Evolutionary conservation across 306 rosid species (phyloP).

Genomic region (Biancaea sappan): DNA sequence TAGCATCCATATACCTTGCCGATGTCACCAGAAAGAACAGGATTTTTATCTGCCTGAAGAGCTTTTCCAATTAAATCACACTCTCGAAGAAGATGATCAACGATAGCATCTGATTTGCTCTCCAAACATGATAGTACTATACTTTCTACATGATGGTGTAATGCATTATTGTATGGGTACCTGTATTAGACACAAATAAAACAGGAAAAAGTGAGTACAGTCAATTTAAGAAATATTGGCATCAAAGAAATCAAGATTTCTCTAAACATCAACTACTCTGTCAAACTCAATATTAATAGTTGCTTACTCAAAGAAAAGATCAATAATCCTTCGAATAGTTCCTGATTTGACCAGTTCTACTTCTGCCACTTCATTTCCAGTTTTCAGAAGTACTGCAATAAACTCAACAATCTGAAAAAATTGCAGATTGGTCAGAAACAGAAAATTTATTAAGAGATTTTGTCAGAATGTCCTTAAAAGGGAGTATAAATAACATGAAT

Average conservation of each 20-base stretch:
- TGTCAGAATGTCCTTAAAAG: background rate
- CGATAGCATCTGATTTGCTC: constrained; percentile 69
- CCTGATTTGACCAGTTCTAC: constrained; percentile 88
- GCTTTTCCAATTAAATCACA: constrained; percentile 82
- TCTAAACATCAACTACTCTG: background rate
- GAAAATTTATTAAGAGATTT: constrained; percentile 15
- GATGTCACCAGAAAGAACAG: constrained; percentile 57
- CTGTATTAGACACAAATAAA: constrained; percentile 54
- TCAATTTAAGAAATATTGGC: constrained; percentile 25
- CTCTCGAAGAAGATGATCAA: constrained; percentile 79
- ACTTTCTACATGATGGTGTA: constrained; percentile 96
- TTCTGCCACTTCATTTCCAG: constrained; percentile 83
- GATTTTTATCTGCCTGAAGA: constrained; percentile 73
- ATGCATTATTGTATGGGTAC: constrained; percentile 83
- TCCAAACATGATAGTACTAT: constrained; percentile 83
- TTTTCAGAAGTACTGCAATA: constrained; percentile 83
- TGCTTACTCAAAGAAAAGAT: constrained; percentile 96
- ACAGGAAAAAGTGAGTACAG: constrained; percentile 22
- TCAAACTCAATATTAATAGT: constrained; percentile 1
- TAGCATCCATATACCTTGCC: constrained; percentile 57
- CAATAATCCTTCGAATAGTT: constrained; percentile 77
- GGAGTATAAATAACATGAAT: background rate
- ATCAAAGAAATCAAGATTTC: constrained; percentile 14
- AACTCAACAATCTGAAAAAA: constrained; percentile 87
- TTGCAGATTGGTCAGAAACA: constrained; percentile 25